These are phyloP conservation scores for Bolboschoenus planiculmis DNA, from an alignment of 176 grass and related monocot genomes.

Conservation along the genomic window DNA sequence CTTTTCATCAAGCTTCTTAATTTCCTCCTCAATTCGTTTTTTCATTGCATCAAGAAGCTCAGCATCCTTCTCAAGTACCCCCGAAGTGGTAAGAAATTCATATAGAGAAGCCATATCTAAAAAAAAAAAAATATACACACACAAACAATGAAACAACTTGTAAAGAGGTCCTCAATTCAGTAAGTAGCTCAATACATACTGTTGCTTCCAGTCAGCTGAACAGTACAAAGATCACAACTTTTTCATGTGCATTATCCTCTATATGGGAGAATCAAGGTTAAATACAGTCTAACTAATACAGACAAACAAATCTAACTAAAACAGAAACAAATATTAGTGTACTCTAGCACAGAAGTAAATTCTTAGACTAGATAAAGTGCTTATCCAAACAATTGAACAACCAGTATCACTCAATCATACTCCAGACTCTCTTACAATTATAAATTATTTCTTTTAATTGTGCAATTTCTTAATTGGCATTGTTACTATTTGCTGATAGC, in stretches of 20 bases:
- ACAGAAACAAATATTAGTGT: background rate
- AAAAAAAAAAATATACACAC: conserved; percentile 2
- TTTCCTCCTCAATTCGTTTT: conserved; percentile 63
- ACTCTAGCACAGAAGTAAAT: background rate
- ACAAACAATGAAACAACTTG: background rate
- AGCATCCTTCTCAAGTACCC: conserved; percentile 74
- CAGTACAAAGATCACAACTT: background rate
- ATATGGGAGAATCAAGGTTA: background rate
- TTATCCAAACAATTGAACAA: background rate
- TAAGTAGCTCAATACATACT: background rate
- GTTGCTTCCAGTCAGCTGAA: background rate
- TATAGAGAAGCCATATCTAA: conserved; percentile 76
- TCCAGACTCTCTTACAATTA: background rate
- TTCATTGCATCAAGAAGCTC: conserved; percentile 64
- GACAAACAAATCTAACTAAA: no score
- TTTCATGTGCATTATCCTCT: background rate
- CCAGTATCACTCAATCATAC: background rate
- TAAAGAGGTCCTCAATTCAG: background rate
- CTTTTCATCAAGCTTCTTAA: conserved; percentile 88
- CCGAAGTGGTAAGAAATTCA: conserved; percentile 48
- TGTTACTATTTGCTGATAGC: background rate
- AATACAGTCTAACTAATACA: background rate
- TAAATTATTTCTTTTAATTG: background rate
- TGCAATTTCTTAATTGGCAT: background rate
- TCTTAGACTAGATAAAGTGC: background rate